Percentiles rank a stretch among this genome's conserved stretches.
These are phyloP conservation scores for Cyclotella cryptica DNA, from an alignment of 108 stramenopile species.

Conservation along the genomic window DNA sequence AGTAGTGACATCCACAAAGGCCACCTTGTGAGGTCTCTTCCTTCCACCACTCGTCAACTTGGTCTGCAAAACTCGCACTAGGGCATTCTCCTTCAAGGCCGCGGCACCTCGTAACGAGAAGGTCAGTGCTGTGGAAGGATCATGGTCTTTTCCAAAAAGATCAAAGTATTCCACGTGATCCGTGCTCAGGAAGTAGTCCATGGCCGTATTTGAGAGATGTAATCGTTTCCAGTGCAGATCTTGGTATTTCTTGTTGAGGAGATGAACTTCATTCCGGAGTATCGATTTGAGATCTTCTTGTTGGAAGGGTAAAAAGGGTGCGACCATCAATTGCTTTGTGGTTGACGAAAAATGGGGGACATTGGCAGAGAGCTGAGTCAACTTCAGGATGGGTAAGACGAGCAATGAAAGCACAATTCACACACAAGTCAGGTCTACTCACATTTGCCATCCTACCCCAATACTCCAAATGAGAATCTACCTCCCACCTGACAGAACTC, in stretches of 20 bases:
- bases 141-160: slow-evolving; percentile 21
- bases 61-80: slow-evolving; percentile 16
- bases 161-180: slow-evolving; percentile 48
- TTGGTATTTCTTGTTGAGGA: slow-evolving; percentile 21
- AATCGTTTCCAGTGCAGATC: slow-evolving; percentile 37
- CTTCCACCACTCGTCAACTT: slow-evolving; percentile 14
- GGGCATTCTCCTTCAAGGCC: slow-evolving; percentile 26
- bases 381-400: neutral
- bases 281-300: slow-evolving; percentile 39
- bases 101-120: slow-evolving; percentile 38
- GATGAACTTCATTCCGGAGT: slow-evolving; percentile 24
- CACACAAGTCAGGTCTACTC: slow-evolving; percentile 12
- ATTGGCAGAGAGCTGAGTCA: too few relatives aligned
- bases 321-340: slow-evolving; percentile 31
- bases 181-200: slow-evolving; percentile 25
- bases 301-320: slow-evolving; percentile 48
- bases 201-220: slow-evolving; percentile 37
- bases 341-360: neutral
- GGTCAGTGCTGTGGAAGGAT: slow-evolving; percentile 1
- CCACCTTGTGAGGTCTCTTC: slow-evolving; percentile 34
- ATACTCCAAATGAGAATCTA: slow-evolving; percentile 34
- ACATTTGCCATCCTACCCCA: slow-evolving; percentile 21
- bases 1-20: slow-evolving; percentile 21
- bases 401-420: neutral
- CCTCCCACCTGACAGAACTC: slow-evolving; percentile 29